These are phyloP conservation scores for Pleurotus pulmonarius DNA, from an alignment of 768 basidiomycete genomes.

Conservation along the genomic window DNA sequence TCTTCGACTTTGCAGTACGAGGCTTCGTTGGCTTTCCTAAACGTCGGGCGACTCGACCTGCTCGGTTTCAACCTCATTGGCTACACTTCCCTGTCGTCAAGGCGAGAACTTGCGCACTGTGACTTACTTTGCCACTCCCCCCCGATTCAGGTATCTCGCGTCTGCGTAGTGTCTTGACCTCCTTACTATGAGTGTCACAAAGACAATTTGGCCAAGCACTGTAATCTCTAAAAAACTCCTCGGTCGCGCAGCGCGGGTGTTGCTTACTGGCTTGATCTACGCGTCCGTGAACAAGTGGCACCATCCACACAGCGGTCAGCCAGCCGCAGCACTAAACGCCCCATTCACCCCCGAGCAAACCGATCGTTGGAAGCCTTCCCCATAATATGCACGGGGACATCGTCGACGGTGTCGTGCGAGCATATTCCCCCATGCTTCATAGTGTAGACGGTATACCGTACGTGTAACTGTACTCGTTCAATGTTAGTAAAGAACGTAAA, in stretches of 20 bases:
- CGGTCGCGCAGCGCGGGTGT: background rate
- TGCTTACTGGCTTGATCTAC: slow-evolving; percentile 95
- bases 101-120: background rate
- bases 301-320: slow-evolving; percentile 70
- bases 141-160: slow-evolving; percentile 89
- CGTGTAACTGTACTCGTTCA: slow-evolving; percentile 60
- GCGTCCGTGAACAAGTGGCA: slow-evolving; percentile 92
- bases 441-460: slow-evolving; percentile 97
- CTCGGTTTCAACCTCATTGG: too few species aligned
- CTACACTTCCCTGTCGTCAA: too few species aligned
- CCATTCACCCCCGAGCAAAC: slow-evolving; percentile 72
- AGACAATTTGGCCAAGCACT: slow-evolving; percentile 85
- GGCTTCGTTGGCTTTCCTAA: too few species aligned
- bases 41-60: too few species aligned
- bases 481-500: slow-evolving; percentile 6
- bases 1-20: too few species aligned
- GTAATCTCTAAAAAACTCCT: slow-evolving; percentile 66
- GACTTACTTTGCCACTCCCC: slow-evolving; percentile 81
- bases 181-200: slow-evolving; percentile 89
- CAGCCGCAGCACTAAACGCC: slow-evolving; percentile 42
- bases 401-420: slow-evolving; percentile 30
- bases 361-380: slow-evolving; percentile 72
- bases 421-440: slow-evolving; percentile 51
- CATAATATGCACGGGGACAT: background rate
- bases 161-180: slow-evolving; percentile 95